Conservation (phyloP, 768 basidiomycete species). For the Trametes punicea region DNA sequence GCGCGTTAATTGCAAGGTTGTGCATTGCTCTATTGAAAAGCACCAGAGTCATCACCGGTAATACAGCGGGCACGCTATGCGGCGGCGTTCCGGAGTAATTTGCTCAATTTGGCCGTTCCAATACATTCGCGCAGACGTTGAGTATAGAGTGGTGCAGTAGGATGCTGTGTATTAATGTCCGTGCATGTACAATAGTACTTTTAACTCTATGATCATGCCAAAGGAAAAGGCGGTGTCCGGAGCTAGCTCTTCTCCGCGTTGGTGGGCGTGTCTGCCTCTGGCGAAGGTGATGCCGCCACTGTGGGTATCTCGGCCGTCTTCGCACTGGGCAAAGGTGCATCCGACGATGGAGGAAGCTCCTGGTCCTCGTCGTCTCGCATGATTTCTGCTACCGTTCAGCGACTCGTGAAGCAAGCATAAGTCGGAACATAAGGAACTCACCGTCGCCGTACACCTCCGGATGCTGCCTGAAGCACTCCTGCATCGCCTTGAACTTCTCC, state of each 20-base stretch:
- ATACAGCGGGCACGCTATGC: no score
- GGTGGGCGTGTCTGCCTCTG: not conserved
- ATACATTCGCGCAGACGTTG: not conserved
- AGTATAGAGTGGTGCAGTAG: constrained; percentile 6
- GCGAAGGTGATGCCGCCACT: constrained; percentile 1
- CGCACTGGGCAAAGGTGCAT: constrained; percentile 1
- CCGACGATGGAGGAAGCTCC: constrained; percentile 21
- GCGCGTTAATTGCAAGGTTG: no score
- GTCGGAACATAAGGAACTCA: constrained; percentile 37
- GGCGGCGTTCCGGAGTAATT: no score
- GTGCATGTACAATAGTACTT: constrained; percentile 9
- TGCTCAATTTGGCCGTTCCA: no score
- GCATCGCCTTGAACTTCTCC: constrained; percentile 97
- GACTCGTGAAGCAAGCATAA: constrained; percentile 4
- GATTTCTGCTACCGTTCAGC: constrained; percentile 44
- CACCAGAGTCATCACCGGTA: no score
- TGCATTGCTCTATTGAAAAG: no score
- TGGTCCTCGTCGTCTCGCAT: constrained; percentile 67
- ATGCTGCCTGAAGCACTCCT: constrained; percentile 93
- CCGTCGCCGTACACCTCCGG: constrained; percentile 96
- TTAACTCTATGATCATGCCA: constrained; percentile 13
- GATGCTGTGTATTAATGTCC: constrained; percentile 10
- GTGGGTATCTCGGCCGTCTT: constrained; percentile 10
- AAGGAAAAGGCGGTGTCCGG: not conserved
- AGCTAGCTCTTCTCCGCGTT: constrained; percentile 2